phyloP scores from a whole-genome alignment of 441 rosid genomes.

The Croton laevigatus region DNA sequence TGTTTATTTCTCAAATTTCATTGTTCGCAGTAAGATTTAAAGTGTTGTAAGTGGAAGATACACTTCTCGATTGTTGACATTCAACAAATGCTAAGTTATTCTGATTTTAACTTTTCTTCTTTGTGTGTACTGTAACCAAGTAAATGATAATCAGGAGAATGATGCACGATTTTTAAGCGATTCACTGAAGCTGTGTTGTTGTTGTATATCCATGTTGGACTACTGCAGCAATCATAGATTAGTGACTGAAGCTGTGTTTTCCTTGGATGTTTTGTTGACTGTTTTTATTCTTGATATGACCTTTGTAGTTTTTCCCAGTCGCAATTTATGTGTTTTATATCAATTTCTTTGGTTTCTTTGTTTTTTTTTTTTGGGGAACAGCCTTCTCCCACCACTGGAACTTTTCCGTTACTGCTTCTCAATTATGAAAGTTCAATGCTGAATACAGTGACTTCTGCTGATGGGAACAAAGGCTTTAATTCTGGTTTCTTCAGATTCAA shows the following conservation, averaged over 20 bases:
- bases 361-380: conserved; percentile 18
- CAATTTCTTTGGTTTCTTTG: not conserved
- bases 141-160: not conserved
- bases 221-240: too few relatives aligned
- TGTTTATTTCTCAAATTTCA: not conserved
- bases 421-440: conserved; percentile 27
- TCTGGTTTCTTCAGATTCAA: conserved; percentile 29
- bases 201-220: too few relatives aligned
- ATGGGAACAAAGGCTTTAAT: conserved; percentile 18
- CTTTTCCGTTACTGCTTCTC: conserved; percentile 29
- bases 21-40: not conserved
- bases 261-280: not conserved
- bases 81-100: not conserved
- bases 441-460: conserved; percentile 20
- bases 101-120: not conserved
- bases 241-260: too few relatives aligned
- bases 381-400: conserved; percentile 63
- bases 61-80: not conserved
- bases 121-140: not conserved
- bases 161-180: not conserved
- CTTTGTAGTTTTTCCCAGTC: not conserved
- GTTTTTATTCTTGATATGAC: not conserved
- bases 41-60: not conserved
- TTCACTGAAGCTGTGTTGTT: not conserved
- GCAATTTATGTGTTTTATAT: not conserved